phyloP scores from a whole-genome alignment of 73 alveolate species.

The Paramecium sonneborni region DNA sequence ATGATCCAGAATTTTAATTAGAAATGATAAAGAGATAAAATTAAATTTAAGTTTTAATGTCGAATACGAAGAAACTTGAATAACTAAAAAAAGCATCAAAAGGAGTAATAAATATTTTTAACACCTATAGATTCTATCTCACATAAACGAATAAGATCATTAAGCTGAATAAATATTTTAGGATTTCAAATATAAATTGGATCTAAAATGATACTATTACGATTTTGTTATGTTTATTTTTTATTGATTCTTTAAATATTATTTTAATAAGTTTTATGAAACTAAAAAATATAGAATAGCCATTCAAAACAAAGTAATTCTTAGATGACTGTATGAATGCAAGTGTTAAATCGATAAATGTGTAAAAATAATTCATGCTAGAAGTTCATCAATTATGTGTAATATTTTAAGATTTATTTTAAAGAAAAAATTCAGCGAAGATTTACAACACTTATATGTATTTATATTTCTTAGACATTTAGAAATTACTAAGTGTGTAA shows the following conservation, averaged over 20 bases:
- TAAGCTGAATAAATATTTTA: not conserved
- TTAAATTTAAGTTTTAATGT: not conserved
- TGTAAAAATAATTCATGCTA: constrained; percentile 8
- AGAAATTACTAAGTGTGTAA: constrained; percentile 41
- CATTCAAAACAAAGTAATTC: not conserved
- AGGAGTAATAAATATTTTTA: not conserved
- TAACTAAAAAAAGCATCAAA: not conserved
- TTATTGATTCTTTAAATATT: not conserved
- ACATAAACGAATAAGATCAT: not conserved
- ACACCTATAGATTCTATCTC: not conserved
- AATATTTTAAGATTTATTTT: not conserved
- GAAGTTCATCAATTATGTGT: constrained; percentile 51
- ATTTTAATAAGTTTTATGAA: not conserved
- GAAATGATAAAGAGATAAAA: constrained; percentile 42
- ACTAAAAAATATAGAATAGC: constrained; percentile 16
- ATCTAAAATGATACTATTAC: not conserved
- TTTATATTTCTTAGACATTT: not conserved
- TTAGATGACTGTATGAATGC: constrained; percentile 26
- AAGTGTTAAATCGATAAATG: constrained; percentile 16
- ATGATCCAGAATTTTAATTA: constrained; percentile 22
- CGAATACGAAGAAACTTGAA: constrained; percentile 23
- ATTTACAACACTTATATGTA: not conserved
- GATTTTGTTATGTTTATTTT: not conserved
- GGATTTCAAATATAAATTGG: not conserved
- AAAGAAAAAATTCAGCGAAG: constrained; percentile 51